These are phyloP conservation scores for Entophlyctis helioformis DNA, from an alignment of 192 early-diverging fungal species.

Conservation along the genomic window DNA sequence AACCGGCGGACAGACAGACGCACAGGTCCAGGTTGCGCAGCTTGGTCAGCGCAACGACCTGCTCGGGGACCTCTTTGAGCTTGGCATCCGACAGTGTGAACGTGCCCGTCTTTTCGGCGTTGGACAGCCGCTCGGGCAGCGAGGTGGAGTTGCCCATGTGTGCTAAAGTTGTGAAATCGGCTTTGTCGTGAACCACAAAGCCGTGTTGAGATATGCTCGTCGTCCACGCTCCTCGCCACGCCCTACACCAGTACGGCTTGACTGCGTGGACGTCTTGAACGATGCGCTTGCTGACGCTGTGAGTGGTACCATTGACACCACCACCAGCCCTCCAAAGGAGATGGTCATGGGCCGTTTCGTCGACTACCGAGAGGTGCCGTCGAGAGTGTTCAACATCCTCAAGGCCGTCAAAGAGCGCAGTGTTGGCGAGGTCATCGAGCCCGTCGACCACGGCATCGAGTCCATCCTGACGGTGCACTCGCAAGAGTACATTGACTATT, in stretches of 20 bases:
- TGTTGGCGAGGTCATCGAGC: constrained; percentile 1
- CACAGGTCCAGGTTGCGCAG: constrained; percentile 10
- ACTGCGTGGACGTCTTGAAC: too few species aligned
- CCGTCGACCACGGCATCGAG: constrained; percentile 37
- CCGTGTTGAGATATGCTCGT: too few species aligned
- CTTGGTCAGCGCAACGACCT: constrained; percentile 4
- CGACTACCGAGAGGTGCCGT: constrained; percentile 18
- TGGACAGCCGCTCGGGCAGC: constrained; percentile 4
- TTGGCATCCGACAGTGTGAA: constrained; percentile 6
- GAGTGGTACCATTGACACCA: too few species aligned
- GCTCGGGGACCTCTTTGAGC: constrained; percentile 1
- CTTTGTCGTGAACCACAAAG: too few species aligned
- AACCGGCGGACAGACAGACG: too few species aligned
- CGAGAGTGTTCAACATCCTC: constrained; percentile 13
- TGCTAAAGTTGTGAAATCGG: too few species aligned
- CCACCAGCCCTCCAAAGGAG: constrained; percentile 6
- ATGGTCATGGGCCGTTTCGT: constrained; percentile 15
- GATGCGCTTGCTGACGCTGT: too few species aligned
- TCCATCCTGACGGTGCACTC: constrained; percentile 46
- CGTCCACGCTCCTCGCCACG: too few species aligned
- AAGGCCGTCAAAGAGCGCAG: not conserved
- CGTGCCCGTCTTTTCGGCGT: constrained; percentile 8
- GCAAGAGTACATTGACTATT: constrained; percentile 43
- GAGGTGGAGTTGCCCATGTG: constrained; percentile 9
- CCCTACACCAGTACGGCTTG: too few species aligned